Percentiles rank a stretch among this genome's conserved stretches.
These are phyloP conservation scores for Raddia guianensis DNA, from an alignment of 176 grass and related monocot genomes.

Conservation along the genomic window DNA sequence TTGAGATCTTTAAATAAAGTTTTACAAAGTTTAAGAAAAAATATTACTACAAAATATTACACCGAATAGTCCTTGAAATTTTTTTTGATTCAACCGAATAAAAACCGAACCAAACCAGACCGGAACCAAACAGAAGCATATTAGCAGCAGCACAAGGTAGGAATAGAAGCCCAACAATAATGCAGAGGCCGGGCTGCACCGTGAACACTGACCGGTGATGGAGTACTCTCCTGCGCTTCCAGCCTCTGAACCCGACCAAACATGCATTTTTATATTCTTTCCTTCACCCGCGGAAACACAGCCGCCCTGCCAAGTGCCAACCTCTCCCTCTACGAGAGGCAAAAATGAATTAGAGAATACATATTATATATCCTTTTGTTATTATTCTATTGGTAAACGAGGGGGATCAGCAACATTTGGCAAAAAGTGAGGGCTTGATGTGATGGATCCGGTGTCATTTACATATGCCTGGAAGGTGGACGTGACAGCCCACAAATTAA, in stretches of 20 bases:
- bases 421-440: not conserved
- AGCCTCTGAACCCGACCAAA: not conserved
- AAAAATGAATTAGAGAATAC: not conserved
- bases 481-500: not conserved
- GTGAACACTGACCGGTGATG: no score
- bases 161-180: conserved; percentile 40
- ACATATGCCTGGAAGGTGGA: not conserved
- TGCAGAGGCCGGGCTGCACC: not conserved
- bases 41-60: no score
- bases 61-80: no score
- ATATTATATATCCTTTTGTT: not conserved
- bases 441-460: not conserved
- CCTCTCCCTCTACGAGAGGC: not conserved
- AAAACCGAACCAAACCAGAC: no score
- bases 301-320: not conserved
- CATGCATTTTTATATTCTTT: conserved; percentile 1
- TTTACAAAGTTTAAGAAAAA: no score
- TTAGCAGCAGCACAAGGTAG: no score
- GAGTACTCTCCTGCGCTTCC: no score
- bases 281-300: conserved; percentile 23
- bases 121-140: no score
- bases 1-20: no score
- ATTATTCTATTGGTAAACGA: not conserved
- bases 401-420: not conserved
- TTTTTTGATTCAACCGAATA: no score